These are phyloP conservation scores for Mycena galopus DNA, from an alignment of 768 basidiomycete genomes.

Conservation along the genomic window DNA sequence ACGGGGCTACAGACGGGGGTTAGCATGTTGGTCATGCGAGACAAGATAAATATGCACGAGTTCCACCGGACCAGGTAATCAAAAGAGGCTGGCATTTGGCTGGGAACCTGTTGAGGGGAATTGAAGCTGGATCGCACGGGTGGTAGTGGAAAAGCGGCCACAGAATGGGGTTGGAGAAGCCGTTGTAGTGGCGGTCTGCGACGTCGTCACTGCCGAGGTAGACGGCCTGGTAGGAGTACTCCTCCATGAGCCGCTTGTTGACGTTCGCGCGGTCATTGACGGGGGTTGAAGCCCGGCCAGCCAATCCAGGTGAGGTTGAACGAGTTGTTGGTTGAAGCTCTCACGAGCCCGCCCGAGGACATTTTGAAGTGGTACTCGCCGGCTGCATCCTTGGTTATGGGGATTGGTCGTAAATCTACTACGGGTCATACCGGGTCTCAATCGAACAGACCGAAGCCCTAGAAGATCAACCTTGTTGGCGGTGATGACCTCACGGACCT, in stretches of 20 bases:
- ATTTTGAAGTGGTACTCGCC: conserved; percentile 99
- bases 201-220: conserved; percentile 98
- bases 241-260: conserved; percentile 92
- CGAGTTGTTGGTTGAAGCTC: conserved; percentile 99
- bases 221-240: conserved; percentile 97
- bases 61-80: no score
- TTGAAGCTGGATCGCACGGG: no score
- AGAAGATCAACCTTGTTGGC: conserved; percentile 87
- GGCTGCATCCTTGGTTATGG: conserved; percentile 91
- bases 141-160: conserved; percentile 99
- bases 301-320: conserved; percentile 99
- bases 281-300: conserved; percentile 95
- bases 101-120: no score
- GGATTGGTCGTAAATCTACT: conserved; percentile 70
- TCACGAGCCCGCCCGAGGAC: conserved; percentile 98
- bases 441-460: conserved; percentile 94
- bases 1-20: no score
- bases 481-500: conserved; percentile 91
- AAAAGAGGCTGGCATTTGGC: no score
- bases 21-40: no score
- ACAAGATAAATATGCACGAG: no score
- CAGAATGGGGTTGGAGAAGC: conserved; percentile 99
- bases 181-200: conserved; percentile 98
- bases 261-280: conserved; percentile 91
- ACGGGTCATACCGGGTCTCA: conserved; percentile 42